Conservation (phyloP, 176 grass and related monocot species). For the Carex kokanica region DNA sequence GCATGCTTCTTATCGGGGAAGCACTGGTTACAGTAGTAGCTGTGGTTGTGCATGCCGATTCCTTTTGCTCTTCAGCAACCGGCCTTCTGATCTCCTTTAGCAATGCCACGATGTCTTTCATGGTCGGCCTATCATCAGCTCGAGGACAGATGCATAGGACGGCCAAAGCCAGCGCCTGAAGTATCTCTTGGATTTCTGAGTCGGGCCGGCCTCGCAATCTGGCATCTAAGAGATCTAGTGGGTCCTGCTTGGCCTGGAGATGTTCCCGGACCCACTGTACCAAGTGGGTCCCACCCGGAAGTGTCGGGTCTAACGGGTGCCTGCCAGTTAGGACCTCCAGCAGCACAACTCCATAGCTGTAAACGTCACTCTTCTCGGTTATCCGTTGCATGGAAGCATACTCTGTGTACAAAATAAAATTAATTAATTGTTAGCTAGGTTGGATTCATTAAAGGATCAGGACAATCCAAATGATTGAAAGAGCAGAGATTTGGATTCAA, state of each 20-base stretch:
- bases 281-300: constrained; percentile 65
- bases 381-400: constrained; percentile 80
- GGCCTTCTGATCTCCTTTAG: constrained; percentile 68
- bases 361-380: constrained; percentile 87
- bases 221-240: constrained; percentile 58
- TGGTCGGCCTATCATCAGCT: constrained; percentile 64
- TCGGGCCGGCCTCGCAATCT: constrained; percentile 63
- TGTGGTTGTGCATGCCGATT: not conserved
- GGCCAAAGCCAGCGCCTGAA: constrained; percentile 62
- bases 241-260: constrained; percentile 41
- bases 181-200: constrained; percentile 71
- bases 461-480: constrained; percentile 30
- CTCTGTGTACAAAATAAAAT: constrained; percentile 40
- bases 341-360: constrained; percentile 85
- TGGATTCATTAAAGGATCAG: not conserved
- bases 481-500: constrained; percentile 17
- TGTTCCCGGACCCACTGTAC: constrained; percentile 88
- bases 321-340: constrained; percentile 72
- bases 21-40: not conserved
- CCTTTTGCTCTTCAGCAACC: constrained; percentile 38
- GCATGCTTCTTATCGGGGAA: constrained; percentile 30
- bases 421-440: not conserved
- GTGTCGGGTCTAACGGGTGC: constrained; percentile 67
- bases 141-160: constrained; percentile 62
- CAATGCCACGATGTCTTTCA: constrained; percentile 84